Percentiles rank a stretch among this genome's conserved stretches.
Conservation (phyloP, 331 rosid genomes). For the Arachis monticola region DNA sequence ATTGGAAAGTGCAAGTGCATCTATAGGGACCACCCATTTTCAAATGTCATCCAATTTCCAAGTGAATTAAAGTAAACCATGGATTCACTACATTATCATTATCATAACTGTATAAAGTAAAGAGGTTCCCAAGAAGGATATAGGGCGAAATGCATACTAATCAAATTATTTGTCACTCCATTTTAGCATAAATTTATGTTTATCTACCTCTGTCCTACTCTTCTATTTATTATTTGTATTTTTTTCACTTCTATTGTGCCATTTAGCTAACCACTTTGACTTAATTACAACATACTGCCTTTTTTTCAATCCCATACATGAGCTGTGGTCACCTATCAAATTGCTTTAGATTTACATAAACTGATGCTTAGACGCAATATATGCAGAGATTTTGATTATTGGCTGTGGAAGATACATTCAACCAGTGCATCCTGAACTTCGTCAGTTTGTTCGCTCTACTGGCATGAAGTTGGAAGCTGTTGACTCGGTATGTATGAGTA, state of each 20-base stretch:
- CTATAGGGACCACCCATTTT: no score
- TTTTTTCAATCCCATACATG: constrained; percentile 8
- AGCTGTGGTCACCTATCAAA: constrained; percentile 17
- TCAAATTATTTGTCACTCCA: not conserved
- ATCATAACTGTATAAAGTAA: no score
- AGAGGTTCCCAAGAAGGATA: no score
- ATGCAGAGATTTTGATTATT: constrained; percentile 85
- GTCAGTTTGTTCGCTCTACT: constrained; percentile 60
- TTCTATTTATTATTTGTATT: no score
- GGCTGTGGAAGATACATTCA: constrained; percentile 87
- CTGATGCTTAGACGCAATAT: constrained; percentile 20
- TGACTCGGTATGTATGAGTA: constrained; percentile 65
- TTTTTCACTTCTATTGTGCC: not conserved
- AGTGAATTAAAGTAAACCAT: no score
- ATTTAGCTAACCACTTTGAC: constrained; percentile 13
- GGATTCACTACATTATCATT: no score
- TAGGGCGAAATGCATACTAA: not conserved
- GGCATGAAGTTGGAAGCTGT: constrained; percentile 91
- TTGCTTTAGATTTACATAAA: constrained; percentile 32
- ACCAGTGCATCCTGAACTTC: constrained; percentile 70
- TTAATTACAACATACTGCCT: not conserved
- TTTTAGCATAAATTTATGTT: constrained; percentile 8
- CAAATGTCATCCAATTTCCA: no score
- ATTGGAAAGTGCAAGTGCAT: no score
- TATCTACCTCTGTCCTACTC: no score